Base-by-base conservation (phyloP, 805 yeast genomes). In the Candida parachauliodes region DNA sequence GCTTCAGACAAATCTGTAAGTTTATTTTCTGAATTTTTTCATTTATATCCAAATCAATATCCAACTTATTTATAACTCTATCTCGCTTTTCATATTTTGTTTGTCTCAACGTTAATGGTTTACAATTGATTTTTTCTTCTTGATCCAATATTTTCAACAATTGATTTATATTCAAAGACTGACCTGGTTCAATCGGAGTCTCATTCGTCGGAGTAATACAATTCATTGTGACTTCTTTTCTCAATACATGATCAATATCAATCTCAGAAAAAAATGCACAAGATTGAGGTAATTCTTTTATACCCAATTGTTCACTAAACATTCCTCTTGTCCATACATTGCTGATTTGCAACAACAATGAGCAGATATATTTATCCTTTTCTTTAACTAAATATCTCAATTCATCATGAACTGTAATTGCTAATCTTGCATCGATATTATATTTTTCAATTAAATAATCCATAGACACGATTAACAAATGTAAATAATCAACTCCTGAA, bases 321-420 rank as follows among this genome's bases (percentile, higher is more conserved):
- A 93, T 83, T 0, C 95, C 94, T 42, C 99, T 70, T 0, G 98
- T 91, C 99, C 99, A 93, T 3, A 91, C 53, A 57, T 94, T 94
- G 36, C 93, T 77, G 15, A 94, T 75, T 55, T 93, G 99, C 33
- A 93, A 65, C 1, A 95, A 77, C 65, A 88, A 67, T 0, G 95
- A 94, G 4, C 83, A 83, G 45, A 77, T 71, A 50, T 85, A 85
- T 49, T 75, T 74, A 50, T 93, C 93, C 42, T 79, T 77, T 18
- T 83, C 81, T 37, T 79, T 76, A 1, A 79, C 86, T 46, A 93
- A 54, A 53, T 81, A 93, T 42, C 99, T 68, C 39, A 93, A 76
- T 58, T 93, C 99, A 59, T 93, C 99, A 57, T 93, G 99, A 16
- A 93, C 96, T 0, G 98, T 88, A 8, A 93, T 69, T 45, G 83